Evolutionary conservation across 371 early-diverging fungal species (phyloP), one percentile per base, ranked within the genome.

Genomic region (Apophysomyces elegans): DNA sequence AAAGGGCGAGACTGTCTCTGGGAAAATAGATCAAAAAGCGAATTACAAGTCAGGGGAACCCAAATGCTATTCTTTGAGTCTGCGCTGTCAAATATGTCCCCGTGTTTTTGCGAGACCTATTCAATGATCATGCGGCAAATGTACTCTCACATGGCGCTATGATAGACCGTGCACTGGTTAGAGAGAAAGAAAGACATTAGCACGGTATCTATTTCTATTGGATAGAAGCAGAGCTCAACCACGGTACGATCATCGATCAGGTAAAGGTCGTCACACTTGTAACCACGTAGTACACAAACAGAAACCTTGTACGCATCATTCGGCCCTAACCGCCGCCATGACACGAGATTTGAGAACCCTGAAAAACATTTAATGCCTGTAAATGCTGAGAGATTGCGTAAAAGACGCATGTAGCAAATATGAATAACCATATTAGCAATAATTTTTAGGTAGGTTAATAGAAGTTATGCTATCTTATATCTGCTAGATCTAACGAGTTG

Each of bases 201-300:
- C 9, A 50, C 54, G 54, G 54, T 50, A 50, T 50, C 21, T 50
- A 21, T 50, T 50, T 50, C 21, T 21, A 50, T 50, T 50, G 54
- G 54, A 50, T 47, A 47, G 47, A 47, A n/a, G 47, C 4, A 16
- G 47, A n/a, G 54, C 9, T 50, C 21, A 7, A 50, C 41, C 21
- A 50, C 54, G n/a, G 54, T 50, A 21, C 54, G 54, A 50, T 50
- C 54, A 50, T 50, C 54, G 54, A 50, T 50, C 54, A 50, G 54
- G 54, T 21, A 50, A 26, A 21, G 54, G 54, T 50, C 54, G 54
- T 50, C 54, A 50, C 54, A 50, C 21, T 50, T 50, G 54, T 26
- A 50, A n/a, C 54, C 54, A 50, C 21, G 54, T 50, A n/a, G 54
- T 50, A 50, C 54, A 50, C 21, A 50, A 7, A 50, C 9, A 16